Evolutionary conservation across 495 filamentous ascomycete genomes (phyloP), one percentile per base, ranked within the genome.

Genomic region (Aspergillus biplanus): DNA sequence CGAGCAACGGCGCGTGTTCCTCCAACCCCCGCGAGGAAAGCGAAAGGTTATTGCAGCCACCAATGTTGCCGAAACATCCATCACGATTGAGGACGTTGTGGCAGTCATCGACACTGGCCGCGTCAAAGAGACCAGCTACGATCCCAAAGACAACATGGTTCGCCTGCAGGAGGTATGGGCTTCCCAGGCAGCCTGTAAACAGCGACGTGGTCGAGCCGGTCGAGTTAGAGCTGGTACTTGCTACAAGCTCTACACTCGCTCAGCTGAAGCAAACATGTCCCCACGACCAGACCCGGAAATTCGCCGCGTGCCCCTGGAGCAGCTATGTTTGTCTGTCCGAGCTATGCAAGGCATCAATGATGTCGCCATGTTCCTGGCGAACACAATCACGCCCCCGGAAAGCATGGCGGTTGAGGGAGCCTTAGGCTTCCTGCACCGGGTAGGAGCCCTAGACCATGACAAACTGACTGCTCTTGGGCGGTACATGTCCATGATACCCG

Each of bases 31-130:
- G 0, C 73, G 73, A 21, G 93, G 92, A 1, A 92, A 90, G 75
- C 82, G 95, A 27, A 99, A 99, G 76, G 87, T 99, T 44, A 89
- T 99, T 27, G 90, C 91, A 11, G 90, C 95, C 1, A 99, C 95
- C 15, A 99, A 99, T 66, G 94, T 99, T 15, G 95, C 95, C 3
- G 95, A 99, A 72, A 99, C 95, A 0, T 98, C 95, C 9, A 98
- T 99, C 69, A 99, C 95, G 0, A 99, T 99, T 56, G 91, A 95
- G 61, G 95, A 99, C 68, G 90, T 98, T 37, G 93, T 98, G 12
- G 95, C 93, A 27, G 96, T 99, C 54, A 96, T 99, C 56, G 95
- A 99, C 70, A 93, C 90, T 7, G 95, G 95, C 16, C 87, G 91
- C 34, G 94, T 99, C 21, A 98, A 98, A 73, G 95, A 99, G 75